phyloP scores from a whole-genome alignment of 2,329 filamentous ascomycete genomes.

The Colletotrichum truncatum region DNA sequence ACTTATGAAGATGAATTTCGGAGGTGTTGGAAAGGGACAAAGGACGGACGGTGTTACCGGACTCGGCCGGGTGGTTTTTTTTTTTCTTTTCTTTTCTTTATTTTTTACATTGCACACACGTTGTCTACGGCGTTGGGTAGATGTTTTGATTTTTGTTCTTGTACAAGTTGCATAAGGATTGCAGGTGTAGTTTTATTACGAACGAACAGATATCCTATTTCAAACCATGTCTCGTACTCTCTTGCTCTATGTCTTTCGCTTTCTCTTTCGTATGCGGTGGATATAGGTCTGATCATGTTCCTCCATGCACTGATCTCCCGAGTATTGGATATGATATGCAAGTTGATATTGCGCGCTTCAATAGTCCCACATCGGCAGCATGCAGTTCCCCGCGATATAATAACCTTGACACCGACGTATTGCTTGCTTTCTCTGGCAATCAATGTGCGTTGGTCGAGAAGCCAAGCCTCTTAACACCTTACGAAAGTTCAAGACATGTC shows the following conservation, averaged over 20 bases:
- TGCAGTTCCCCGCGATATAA: background rate
- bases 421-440: background rate
- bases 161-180: slow-evolving; percentile 22
- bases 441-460: background rate
- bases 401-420: background rate
- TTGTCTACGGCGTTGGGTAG: slow-evolving; percentile 22
- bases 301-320: background rate
- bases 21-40: slow-evolving; percentile 25
- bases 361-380: slow-evolving; percentile 10
- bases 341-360: slow-evolving; percentile 1
- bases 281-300: background rate
- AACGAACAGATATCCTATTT: slow-evolving; percentile 27
- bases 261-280: background rate
- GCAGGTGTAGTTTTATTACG: slow-evolving; percentile 26
- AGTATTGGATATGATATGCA: slow-evolving; percentile 10
- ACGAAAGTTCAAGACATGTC: no score
- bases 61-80: slow-evolving; percentile 25
- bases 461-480: no score
- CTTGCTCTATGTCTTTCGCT: no score
- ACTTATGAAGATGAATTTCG: slow-evolving; percentile 29
- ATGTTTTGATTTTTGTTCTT: slow-evolving; percentile 11
- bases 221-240: background rate
- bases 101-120: slow-evolving; percentile 23
- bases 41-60: slow-evolving; percentile 25
- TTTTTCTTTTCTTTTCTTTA: no score